Evolutionary conservation across 2,329 filamentous ascomycete species (phyloP).

Genomic region (Blastomyces emzantsi): DNA sequence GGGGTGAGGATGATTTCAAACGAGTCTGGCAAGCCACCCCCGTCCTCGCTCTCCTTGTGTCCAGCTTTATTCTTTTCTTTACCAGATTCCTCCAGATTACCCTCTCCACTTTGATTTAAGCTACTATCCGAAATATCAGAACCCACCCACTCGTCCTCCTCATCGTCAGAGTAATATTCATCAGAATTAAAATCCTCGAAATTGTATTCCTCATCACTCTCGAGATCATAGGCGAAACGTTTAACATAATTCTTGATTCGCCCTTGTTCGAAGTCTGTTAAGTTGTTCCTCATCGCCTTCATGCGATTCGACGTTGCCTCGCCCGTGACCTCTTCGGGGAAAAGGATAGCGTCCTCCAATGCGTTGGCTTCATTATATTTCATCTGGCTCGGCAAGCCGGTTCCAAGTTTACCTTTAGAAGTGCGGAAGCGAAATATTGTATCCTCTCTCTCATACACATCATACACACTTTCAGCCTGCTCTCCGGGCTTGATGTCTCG

Average conservation of each 20-base stretch:
- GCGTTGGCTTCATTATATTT: conserved; percentile 35
- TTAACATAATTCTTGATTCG: conserved; percentile 16
- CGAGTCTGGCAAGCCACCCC: neutral
- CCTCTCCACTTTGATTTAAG: conserved; percentile 11
- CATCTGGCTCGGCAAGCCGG: conserved; percentile 18
- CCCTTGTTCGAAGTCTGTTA: conserved; percentile 17
- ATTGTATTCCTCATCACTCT: conserved; percentile 24
- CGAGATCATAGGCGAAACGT: conserved; percentile 15
- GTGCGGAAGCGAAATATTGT: conserved; percentile 9
- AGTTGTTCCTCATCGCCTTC: conserved; percentile 13
- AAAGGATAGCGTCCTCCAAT: conserved; percentile 35
- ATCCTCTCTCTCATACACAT: conserved; percentile 10
- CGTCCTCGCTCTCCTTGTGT: neutral
- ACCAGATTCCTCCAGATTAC: conserved; percentile 4
- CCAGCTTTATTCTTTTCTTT: neutral
- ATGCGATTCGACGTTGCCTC: conserved; percentile 10
- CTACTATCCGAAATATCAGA: conserved; percentile 10
- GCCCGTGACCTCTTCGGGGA: conserved; percentile 28
- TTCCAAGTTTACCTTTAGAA: conserved; percentile 6
- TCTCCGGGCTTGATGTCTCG: conserved; percentile 33
- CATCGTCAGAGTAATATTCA: conserved; percentile 14
- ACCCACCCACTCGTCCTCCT: conserved; percentile 14
- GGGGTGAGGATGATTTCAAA: no score
- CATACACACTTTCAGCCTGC: conserved; percentile 7
- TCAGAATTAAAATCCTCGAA: conserved; percentile 15